Percentiles rank a stretch among this genome's conserved stretches.
phyloP scores from a whole-genome alignment of 108 stramenopile genomes.

The Thalassiosira profunda region DNA sequence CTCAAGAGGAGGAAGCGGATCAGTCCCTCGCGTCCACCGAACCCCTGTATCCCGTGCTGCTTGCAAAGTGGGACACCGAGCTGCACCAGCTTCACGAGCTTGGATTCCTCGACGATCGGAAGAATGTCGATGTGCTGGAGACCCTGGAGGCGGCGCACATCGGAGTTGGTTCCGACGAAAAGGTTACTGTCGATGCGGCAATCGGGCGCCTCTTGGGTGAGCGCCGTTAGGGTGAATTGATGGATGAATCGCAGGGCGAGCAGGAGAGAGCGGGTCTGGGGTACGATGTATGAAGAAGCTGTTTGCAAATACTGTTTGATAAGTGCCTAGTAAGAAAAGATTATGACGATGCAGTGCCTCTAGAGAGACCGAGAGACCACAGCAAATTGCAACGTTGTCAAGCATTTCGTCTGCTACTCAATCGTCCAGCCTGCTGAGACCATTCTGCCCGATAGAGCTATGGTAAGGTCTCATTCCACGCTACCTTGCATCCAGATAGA shows the following conservation, averaged over 20 bases:
- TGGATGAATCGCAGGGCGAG: too few relatives aligned
- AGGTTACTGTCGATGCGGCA: constrained; percentile 61
- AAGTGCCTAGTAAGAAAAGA: too few relatives aligned
- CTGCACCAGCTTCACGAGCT: constrained; percentile 63
- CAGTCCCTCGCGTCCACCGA: constrained; percentile 7
- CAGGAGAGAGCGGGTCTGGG: too few relatives aligned
- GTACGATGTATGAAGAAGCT: too few relatives aligned
- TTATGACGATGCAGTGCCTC: too few relatives aligned
- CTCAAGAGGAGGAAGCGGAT: constrained; percentile 17
- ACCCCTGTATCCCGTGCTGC: constrained; percentile 30
- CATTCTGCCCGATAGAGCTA: neutral
- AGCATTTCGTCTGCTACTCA: too few relatives aligned
- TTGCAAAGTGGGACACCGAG: constrained; percentile 69
- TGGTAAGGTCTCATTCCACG: too few relatives aligned
- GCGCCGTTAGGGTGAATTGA: too few relatives aligned
- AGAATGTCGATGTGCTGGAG: constrained; percentile 67
- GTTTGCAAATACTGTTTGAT: too few relatives aligned
- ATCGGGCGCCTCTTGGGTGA: constrained; percentile 57
- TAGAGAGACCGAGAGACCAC: too few relatives aligned
- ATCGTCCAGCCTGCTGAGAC: constrained; percentile 1
- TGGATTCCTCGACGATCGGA: constrained; percentile 62
- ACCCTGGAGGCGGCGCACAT: constrained; percentile 70
- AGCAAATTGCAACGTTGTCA: too few relatives aligned
- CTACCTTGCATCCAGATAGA: too few relatives aligned
- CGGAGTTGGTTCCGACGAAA: constrained; percentile 58